Evolutionary conservation across 257 asterid genomes (phyloP), one percentile per base, ranked within the genome.

Genomic region (Solanum clarkiae): DNA sequence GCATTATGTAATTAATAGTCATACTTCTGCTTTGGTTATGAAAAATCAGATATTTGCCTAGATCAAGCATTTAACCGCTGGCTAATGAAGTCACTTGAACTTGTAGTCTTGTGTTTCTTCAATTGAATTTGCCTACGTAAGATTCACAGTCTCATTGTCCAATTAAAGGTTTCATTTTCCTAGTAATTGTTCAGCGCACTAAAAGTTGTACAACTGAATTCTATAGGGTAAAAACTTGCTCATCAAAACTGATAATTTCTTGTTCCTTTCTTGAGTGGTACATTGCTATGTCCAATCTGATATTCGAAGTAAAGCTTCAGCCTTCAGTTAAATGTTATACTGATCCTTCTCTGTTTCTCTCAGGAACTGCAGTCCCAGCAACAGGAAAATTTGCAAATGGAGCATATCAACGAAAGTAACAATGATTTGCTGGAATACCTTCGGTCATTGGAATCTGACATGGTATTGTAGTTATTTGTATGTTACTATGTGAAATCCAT

Each of bases 351-450:
- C 15, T 85, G 69, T 83, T 83, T 22, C 36, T 86, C 68, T 85
- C 87, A 97, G 99, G 98, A 94, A 84, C 91, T 97, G 84, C 89
- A 90, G 80, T 87, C 91, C 49, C 89, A 24, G 88, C 90, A 89
- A 88, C 95, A 89, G 87, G 90, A 93, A 90, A 95, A 89, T 89
- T 10, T 89, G 89, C 91, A 89, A 81, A 91, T 92, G 90, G 98
- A 93, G 93, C 91, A 83, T 86, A 86, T 87, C 72, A 90, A 86
- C 59, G 88, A 85, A 71, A 91, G 94, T 83, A 90, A 93, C 85
- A 97, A 97, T 88, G 91, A 92, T 88, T 91, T 97, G 84, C 91
- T 97, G 36, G 97, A 97, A 87, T 95, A 95, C 88, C 88, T 97
- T 44, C 88, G 98, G 88, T 95, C 98, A 51, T 86, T 97, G 94